phyloP scores from a whole-genome alignment of 192 early-diverging fungal species.

The Linnemannia hyalina region DNA sequence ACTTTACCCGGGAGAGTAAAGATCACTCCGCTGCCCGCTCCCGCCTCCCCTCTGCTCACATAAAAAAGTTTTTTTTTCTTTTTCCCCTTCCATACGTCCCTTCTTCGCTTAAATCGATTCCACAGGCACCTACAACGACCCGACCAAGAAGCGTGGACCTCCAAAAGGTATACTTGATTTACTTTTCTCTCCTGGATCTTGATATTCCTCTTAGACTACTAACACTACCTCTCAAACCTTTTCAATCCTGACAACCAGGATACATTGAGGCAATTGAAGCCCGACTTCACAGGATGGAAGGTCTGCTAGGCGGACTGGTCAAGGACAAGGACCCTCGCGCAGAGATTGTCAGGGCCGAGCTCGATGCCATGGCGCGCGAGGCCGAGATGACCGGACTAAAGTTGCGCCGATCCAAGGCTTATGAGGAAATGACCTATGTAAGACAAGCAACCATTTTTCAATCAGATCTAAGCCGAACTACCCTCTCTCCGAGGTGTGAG shows the following conservation, averaged over 20 bases:
- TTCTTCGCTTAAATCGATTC: neutral
- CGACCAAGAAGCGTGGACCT: slow-evolving; percentile 63
- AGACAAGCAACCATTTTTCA: neutral
- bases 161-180: slow-evolving; percentile 57
- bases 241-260: slow-evolving; percentile 61
- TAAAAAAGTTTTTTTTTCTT: neutral
- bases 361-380: slow-evolving; percentile 56
- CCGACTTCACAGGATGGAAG: slow-evolving; percentile 78
- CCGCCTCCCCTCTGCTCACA: neutral
- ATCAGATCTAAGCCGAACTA: neutral
- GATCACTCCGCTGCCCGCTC: neutral
- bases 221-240: neutral
- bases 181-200: slow-evolving; percentile 33
- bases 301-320: slow-evolving; percentile 69
- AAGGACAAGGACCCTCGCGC: slow-evolving; percentile 64
- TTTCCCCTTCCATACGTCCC: neutral
- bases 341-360: slow-evolving; percentile 56
- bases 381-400: slow-evolving; percentile 58
- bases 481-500: neutral
- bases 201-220: neutral
- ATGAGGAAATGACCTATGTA: slow-evolving; percentile 48
- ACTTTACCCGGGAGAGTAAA: neutral
- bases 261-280: slow-evolving; percentile 90
- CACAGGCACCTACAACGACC: slow-evolving; percentile 61
- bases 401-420: slow-evolving; percentile 48